phyloP scores from a whole-genome alignment of 202 grass and related monocot species.

The Sporobolus alterniflorus region DNA sequence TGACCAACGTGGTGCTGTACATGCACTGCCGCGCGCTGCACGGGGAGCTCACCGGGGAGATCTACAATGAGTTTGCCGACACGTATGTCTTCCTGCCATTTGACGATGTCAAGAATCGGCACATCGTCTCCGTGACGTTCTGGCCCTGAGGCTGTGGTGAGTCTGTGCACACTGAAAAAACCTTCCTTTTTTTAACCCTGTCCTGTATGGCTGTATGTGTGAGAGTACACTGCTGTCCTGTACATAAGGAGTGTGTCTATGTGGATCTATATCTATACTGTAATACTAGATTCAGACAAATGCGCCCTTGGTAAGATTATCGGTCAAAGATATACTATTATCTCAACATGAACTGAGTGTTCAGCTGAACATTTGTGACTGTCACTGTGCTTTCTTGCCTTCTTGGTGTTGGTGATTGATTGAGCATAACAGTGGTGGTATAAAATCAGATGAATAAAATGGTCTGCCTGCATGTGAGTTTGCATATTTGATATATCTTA shows the following conservation, averaged over 20 bases:
- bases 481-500: background rate
- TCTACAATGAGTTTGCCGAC: conserved; percentile 71
- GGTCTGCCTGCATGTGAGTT: background rate
- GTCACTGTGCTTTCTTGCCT: too few species aligned
- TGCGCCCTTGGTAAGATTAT: background rate
- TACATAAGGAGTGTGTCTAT: background rate
- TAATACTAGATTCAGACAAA: background rate
- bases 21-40: conserved; percentile 72
- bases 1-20: conserved; percentile 60
- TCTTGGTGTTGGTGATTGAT: background rate
- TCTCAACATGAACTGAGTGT: background rate
- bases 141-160: conserved; percentile 37
- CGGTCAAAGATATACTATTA: background rate
- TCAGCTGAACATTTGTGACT: background rate
- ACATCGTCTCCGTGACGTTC: conserved; percentile 46
- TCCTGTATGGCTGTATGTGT: background rate
- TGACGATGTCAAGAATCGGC: conserved; percentile 51
- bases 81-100: conserved; percentile 71
- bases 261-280: conserved; percentile 4
- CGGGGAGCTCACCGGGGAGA: conserved; percentile 71
- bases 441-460: background rate
- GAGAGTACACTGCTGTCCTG: background rate
- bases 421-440: background rate
- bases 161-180: background rate
- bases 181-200: background rate